Evolutionary conservation across 169 alveolate species (phyloP).

Genomic region (Cryptosporidium sp.): DNA sequence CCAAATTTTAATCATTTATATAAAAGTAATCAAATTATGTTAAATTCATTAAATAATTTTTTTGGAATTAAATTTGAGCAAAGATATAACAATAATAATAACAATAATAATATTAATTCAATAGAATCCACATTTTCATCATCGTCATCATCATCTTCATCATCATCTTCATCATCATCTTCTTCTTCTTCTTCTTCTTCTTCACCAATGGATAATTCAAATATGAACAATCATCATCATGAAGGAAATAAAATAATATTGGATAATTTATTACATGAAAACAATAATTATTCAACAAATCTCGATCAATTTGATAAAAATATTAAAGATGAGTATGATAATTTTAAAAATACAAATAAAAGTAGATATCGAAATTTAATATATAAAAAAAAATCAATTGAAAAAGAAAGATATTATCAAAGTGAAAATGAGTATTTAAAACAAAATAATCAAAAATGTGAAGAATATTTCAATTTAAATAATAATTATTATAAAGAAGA

Average conservation of each 20-base stretch:
- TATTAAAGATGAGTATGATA: too few species aligned
- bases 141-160: too few species aligned
- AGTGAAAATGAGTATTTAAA: neutral
- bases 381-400: neutral
- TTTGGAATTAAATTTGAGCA: slow-evolving; percentile 3
- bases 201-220: neutral
- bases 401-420: neutral
- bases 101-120: neutral
- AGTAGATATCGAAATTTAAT: too few species aligned
- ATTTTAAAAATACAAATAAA: too few species aligned
- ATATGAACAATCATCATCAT: too few species aligned
- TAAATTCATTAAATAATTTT: slow-evolving; percentile 4
- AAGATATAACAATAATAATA: neutral
- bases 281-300: too few species aligned
- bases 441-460: neutral
- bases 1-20: neutral
- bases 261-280: too few species aligned
- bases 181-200: too few species aligned
- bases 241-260: too few species aligned
- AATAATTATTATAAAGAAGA: too few species aligned
- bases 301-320: too few species aligned
- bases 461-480: neutral
- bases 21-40: slow-evolving; percentile 5
- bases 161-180: too few species aligned
- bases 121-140: neutral